Evolutionary conservation across 108 stramenopile genomes (phyloP).

Genomic region (Fragilaria radians): DNA sequence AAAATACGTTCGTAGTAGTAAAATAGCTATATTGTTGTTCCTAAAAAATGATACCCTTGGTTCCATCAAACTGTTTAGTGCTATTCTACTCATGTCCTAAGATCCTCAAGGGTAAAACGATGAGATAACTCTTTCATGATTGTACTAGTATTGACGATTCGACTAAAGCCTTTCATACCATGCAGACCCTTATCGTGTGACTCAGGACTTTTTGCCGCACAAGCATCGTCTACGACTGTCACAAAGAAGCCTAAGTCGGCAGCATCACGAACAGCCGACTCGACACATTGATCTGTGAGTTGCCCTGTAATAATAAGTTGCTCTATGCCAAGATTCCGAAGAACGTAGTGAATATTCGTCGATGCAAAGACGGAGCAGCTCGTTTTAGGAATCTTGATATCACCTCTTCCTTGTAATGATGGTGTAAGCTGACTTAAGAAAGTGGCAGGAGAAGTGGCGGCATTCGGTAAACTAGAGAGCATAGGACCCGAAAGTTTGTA

Average conservation of each 20-base stretch:
- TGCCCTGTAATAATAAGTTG: slow-evolving; percentile 67
- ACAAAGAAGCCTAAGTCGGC: slow-evolving; percentile 74
- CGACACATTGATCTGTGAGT: slow-evolving; percentile 75
- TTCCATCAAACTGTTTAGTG: too few relatives aligned
- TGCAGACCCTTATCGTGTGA: slow-evolving; percentile 42
- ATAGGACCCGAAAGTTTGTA: slow-evolving; percentile 64
- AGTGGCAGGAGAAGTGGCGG: slow-evolving; percentile 26
- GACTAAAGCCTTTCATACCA: slow-evolving; percentile 58
- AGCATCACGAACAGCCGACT: slow-evolving; percentile 66
- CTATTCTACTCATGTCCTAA: too few relatives aligned
- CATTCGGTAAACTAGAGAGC: slow-evolving; percentile 31
- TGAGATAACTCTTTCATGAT: slow-evolving; percentile 51
- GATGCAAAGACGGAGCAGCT: slow-evolving; percentile 64
- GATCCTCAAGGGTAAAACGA: too few relatives aligned
- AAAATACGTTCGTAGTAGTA: too few relatives aligned
- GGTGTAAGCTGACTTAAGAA: slow-evolving; percentile 7
- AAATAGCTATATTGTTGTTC: too few relatives aligned
- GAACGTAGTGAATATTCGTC: slow-evolving; percentile 60
- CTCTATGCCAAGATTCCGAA: slow-evolving; percentile 51
- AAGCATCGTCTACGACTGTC: slow-evolving; percentile 70
- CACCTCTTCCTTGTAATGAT: slow-evolving; percentile 25
- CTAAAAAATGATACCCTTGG: too few relatives aligned
- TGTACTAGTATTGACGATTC: slow-evolving; percentile 40
- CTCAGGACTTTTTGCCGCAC: slow-evolving; percentile 39
- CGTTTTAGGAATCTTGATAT: slow-evolving; percentile 61